Conservation (phyloP, 257 asterid species). For the Galeopsis tetrahit region DNA sequence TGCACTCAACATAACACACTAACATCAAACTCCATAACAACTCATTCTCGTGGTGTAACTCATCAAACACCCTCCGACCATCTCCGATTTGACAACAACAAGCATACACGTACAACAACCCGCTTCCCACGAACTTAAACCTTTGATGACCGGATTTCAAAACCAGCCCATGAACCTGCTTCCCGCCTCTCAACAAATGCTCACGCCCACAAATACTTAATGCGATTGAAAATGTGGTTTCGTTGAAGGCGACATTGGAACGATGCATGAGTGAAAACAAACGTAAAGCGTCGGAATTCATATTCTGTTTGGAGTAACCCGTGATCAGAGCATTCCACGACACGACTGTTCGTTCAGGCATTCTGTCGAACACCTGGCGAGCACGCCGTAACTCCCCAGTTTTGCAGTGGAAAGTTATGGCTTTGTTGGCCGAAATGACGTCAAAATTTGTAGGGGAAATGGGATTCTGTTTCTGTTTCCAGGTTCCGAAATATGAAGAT, state of each 20-base stretch:
- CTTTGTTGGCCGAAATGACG: too few relatives aligned
- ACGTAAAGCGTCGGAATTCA: slow-evolving; percentile 39
- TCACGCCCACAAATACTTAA: too few relatives aligned
- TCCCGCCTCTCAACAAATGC: too few relatives aligned
- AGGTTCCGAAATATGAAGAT: too few relatives aligned
- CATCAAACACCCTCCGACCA: slow-evolving; percentile 60
- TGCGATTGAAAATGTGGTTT: slow-evolving; percentile 47
- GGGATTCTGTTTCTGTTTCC: too few relatives aligned
- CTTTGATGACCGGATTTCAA: slow-evolving; percentile 56
- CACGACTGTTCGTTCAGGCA: too few relatives aligned
- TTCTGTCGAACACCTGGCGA: too few relatives aligned
- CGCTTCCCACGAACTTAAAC: slow-evolving; percentile 64
- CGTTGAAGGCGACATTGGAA: slow-evolving; percentile 49
- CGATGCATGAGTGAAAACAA: slow-evolving; percentile 63
- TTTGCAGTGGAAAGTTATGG: too few relatives aligned
- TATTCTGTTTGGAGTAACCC: slow-evolving; percentile 27
- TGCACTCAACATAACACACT: slow-evolving; percentile 63
- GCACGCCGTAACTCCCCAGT: too few relatives aligned
- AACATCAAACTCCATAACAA: slow-evolving; percentile 78
- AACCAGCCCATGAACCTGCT: slow-evolving; percentile 5
- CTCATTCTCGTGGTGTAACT: slow-evolving; percentile 50
- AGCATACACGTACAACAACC: slow-evolving; percentile 56
- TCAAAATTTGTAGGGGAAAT: too few relatives aligned
- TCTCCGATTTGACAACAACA: slow-evolving; percentile 48
- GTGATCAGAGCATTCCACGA: too few relatives aligned